Conservation (phyloP, 129 eudicot species). For the Mikania micrantha region DNA sequence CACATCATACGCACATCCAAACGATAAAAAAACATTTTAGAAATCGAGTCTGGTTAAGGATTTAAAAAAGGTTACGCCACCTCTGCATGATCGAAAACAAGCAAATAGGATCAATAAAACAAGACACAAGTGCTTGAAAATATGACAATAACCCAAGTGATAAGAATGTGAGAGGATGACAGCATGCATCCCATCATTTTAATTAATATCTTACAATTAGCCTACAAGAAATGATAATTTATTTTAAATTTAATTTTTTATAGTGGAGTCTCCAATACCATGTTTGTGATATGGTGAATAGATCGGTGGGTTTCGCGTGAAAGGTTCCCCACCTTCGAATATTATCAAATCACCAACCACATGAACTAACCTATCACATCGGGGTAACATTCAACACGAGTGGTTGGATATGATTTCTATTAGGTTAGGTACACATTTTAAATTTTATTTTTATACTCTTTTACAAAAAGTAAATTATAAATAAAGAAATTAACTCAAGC, state of each 20-base stretch:
- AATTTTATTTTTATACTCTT: no score
- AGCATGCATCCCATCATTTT: constrained; percentile 14
- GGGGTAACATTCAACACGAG: no score
- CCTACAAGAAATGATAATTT: constrained; percentile 13
- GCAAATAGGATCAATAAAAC: not conserved
- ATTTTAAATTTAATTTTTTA: not conserved
- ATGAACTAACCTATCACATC: not conserved
- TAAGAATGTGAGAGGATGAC: not conserved
- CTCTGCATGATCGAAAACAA: not conserved
- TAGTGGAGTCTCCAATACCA: constrained; percentile 24
- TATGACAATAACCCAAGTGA: constrained; percentile 8
- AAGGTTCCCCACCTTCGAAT: not conserved
- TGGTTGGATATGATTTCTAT: no score
- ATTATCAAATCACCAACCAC: not conserved
- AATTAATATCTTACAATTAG: constrained; percentile 7
- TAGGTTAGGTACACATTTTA: no score
- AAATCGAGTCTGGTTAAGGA: no score
- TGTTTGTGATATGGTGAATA: constrained; percentile 17
- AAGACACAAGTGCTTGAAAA: constrained; percentile 1
- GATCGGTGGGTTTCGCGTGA: not conserved
- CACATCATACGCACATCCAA: no score
- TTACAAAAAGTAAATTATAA: no score
- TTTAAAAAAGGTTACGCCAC: no score
- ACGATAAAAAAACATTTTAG: no score
- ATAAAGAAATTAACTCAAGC: no score